These are phyloP conservation scores for Aspergillus leporis DNA, from an alignment of 495 filamentous ascomycete genomes.

Conservation along the genomic window DNA sequence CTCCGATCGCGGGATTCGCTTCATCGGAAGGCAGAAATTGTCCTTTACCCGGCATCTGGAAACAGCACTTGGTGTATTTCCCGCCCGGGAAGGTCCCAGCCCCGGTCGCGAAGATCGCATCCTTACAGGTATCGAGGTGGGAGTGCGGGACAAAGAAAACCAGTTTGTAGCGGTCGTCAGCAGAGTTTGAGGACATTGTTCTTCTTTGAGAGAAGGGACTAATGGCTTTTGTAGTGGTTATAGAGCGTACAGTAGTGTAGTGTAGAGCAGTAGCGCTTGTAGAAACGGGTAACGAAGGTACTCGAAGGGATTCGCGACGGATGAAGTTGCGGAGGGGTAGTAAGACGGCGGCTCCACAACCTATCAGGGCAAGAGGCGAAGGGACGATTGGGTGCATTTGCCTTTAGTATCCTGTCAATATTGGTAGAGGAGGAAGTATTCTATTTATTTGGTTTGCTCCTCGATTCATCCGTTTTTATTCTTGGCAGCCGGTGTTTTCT, in stretches of 20 bases:
- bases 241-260: background rate
- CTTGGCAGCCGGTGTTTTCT: background rate
- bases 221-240: background rate
- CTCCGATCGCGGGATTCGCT: conserved; percentile 42
- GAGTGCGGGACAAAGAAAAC: conserved; percentile 48
- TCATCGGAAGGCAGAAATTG: conserved; percentile 44
- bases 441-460: background rate
- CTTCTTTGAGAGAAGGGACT: background rate
- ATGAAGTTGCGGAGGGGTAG: conserved; percentile 1
- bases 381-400: conserved; percentile 21
- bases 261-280: background rate
- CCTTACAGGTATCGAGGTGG: conserved; percentile 43
- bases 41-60: conserved; percentile 39
- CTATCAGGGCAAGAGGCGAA: background rate
- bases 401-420: background rate
- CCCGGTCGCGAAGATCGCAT: conserved; percentile 47
- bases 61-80: conserved; percentile 44
- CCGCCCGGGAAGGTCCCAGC: conserved; percentile 46
- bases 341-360: background rate
- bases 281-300: background rate
- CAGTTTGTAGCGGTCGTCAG: conserved; percentile 46
- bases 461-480: background rate
- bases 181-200: conserved; percentile 13
- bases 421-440: background rate
- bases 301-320: background rate